phyloP scores from a whole-genome alignment of 208 protist species.

The Spongospora subterranea region DNA sequence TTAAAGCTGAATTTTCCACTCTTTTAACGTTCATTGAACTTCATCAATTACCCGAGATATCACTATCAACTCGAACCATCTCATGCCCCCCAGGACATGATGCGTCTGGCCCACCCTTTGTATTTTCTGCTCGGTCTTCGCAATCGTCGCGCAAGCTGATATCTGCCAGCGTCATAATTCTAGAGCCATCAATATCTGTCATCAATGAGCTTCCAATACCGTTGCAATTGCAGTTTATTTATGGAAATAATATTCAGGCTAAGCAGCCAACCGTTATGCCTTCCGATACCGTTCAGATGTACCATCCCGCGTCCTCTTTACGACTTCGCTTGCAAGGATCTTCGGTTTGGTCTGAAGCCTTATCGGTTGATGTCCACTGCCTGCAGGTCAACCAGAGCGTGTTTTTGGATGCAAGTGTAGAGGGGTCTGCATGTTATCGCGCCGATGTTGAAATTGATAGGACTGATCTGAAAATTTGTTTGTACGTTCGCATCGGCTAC shows the following conservation, averaged over 20 bases:
- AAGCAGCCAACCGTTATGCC: neutral
- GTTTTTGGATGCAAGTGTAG: neutral
- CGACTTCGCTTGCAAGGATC: neutral
- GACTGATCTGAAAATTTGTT: neutral
- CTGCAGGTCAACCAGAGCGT: neutral
- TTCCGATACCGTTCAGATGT: neutral
- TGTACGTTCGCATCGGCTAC: slow-evolving; percentile 20
- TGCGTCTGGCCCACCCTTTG: neutral
- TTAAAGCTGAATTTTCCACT: slow-evolving; percentile 11
- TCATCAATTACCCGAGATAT: neutral
- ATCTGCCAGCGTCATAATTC: neutral
- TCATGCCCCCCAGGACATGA: neutral
- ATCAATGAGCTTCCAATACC: neutral
- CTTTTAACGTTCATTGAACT: neutral
- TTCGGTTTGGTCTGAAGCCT: neutral
- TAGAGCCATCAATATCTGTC: neutral
- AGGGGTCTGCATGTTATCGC: neutral
- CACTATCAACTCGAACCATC: neutral
- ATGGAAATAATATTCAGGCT: neutral
- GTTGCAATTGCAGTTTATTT: neutral
- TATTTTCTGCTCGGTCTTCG: neutral
- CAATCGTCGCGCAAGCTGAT: neutral
- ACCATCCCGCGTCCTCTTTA: neutral
- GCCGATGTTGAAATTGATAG: neutral
- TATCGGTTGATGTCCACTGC: neutral